These are phyloP conservation scores for Plantago elongata DNA, from an alignment of 257 asterid species.

Conservation along the genomic window DNA sequence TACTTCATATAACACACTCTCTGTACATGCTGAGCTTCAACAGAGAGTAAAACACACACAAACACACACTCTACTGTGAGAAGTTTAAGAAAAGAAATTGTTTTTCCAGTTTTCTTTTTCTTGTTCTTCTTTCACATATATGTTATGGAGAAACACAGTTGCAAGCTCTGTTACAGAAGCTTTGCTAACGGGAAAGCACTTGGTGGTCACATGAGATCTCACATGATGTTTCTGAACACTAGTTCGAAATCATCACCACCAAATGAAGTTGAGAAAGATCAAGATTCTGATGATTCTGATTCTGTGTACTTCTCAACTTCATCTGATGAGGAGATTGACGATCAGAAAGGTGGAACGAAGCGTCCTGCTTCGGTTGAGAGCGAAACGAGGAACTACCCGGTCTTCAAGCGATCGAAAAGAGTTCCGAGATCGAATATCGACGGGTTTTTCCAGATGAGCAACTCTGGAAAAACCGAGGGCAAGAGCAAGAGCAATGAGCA, in stretches of 20 bases:
- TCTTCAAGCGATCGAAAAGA: slow-evolving; percentile 47
- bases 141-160: slow-evolving; percentile 65
- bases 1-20: slow-evolving; percentile 63
- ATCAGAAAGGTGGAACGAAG: slow-evolving; percentile 24
- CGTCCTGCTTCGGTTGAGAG: slow-evolving; percentile 34
- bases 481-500: slow-evolving; percentile 16
- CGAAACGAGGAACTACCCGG: slow-evolving; percentile 37
- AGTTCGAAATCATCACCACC: slow-evolving; percentile 10
- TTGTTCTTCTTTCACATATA: neutral
- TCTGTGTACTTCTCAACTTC: slow-evolving; percentile 22
- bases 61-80: slow-evolving; percentile 21
- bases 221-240: slow-evolving; percentile 40
- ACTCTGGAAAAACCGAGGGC: slow-evolving; percentile 20
- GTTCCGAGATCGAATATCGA: slow-evolving; percentile 27
- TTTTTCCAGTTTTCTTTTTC: neutral
- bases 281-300: slow-evolving; percentile 25
- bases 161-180: slow-evolving; percentile 61
- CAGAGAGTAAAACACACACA: slow-evolving; percentile 23
- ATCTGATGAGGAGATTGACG: slow-evolving; percentile 18
- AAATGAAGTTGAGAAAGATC: neutral
- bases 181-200: slow-evolving; percentile 79
- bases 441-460: slow-evolving; percentile 12
- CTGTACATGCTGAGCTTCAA: slow-evolving; percentile 26
- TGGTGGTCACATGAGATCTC: slow-evolving; percentile 97
- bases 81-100: neutral